Evolutionary conservation across 2,329 filamentous ascomycete species (phyloP), one percentile per base, ranked within the genome.

Genomic region (Phoma sp.): DNA sequence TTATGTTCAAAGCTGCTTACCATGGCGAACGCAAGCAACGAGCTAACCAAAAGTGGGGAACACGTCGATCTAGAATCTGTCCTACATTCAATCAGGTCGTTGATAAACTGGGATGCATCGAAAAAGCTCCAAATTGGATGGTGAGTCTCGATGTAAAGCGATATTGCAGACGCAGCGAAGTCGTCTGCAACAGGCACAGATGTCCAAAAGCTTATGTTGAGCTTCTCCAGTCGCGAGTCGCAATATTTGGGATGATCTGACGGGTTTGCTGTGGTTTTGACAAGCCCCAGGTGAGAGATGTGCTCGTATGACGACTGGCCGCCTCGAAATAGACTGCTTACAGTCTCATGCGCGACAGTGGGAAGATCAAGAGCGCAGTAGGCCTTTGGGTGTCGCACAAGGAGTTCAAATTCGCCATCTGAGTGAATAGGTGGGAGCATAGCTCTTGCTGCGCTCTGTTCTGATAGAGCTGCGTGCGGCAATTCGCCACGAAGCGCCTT

Each of bases 121-220:
- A 59, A 59, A 25, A 57, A 52, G 43, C 53, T 45, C 52, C 53
- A 59, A 25, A 57, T 30, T 10, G 44, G 53, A 11, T 59, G 57
- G 25, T 59, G 57, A 14, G 42, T 51, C 38, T 59, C 57, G n/a
- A 59, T 35, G 25, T 59, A 59, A 13, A 53, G 30, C 4, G 57
- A 59, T 24, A 57, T 53, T 10, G 57, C 52, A 47, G 43, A 47
- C 6, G 57, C 57, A n/a, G 57, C 57, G 11, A 45, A 33, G 6
- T 40, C 38, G 24, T 57, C 53, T 11, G 53, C 11, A 3, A 59
- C 33, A 29, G 41, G 22, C 14, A 57, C 30, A n/a, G 52, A 52
- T 1, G 57, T 59, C 57, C 57, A 59, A 38, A 59, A 59, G 7
- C 35, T 38, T 14, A 59, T 51, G 25, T 57, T 45, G 13, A 59